These are phyloP conservation scores for Fusarium sp. DNA, from an alignment of 2,329 filamentous ascomycete genomes.

Conservation along the genomic window DNA sequence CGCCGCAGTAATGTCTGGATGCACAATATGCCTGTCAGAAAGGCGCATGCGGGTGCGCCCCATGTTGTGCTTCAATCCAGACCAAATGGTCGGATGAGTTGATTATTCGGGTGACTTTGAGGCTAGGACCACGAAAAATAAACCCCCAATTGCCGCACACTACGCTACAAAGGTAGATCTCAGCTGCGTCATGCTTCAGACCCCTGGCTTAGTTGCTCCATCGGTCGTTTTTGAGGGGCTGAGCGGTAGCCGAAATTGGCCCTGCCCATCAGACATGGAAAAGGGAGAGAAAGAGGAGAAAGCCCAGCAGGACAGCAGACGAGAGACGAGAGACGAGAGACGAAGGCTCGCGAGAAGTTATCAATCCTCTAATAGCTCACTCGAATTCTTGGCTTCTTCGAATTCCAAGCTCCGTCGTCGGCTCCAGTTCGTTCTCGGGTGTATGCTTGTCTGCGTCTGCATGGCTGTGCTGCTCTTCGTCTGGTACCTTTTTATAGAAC, in stretches of 20 bases:
- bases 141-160: constrained; percentile 14
- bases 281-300: background rate
- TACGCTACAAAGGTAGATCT: constrained; percentile 18
- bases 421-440: constrained; percentile 15
- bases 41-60: background rate
- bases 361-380: constrained; percentile 18
- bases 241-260: constrained; percentile 35
- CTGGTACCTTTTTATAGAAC: constrained; percentile 38
- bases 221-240: constrained; percentile 33
- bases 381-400: background rate
- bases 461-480: constrained; percentile 20
- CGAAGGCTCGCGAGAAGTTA: constrained; percentile 5
- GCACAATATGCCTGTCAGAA: constrained; percentile 2
- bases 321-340: background rate
- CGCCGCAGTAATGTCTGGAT: constrained; percentile 1
- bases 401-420: background rate
- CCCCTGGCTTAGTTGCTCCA: constrained; percentile 20
- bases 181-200: constrained; percentile 34
- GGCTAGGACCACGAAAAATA: background rate
- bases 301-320: background rate
- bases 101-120: background rate
- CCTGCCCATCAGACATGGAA: constrained; percentile 19
- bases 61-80: constrained; percentile 2
- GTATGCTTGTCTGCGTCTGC: constrained; percentile 2
- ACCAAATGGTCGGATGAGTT: background rate